Evolutionary conservation across 139 green algal species (phyloP), one percentile per base, ranked within the genome.

Genomic region (Auxenochlorella pyrenoidosa): DNA sequence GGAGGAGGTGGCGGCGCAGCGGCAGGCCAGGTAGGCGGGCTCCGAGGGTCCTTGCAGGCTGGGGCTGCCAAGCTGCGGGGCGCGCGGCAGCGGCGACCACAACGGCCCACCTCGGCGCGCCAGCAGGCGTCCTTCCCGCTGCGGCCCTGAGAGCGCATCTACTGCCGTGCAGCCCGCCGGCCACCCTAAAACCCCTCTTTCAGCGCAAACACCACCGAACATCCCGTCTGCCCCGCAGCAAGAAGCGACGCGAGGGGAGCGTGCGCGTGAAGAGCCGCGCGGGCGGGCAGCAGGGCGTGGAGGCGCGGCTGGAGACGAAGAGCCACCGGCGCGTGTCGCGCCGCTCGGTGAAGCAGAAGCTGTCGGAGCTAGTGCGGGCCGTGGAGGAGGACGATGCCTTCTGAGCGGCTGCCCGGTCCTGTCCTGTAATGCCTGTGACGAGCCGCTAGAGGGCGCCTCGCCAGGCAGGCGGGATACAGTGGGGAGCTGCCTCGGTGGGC

Each of bases 281-380:
- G 44, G 96, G 96, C 18, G 96, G 96, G 8, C 60, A 85, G 38
- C 58, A 91, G 44, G 88, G 90, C n/a, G 80, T 90, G 63, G 96
- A 99, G 86, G 96, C 92, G 0, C 91, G 93, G 73, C 91, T 99
- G 43, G 94, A 98, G 34, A 84, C 59, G 28, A 95, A 95, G 40
- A 94, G 85, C 72, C 94, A 98, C 80, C 86, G 96, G 4, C 66
- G 91, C 6, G 75, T 87, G 16, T 95, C 87, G 34, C 86, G 95
- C 22, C 70, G 89, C 30, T 86, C 90, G 34, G 88, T 92, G 18
- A 90, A 84, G 54, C 86, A 92, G 63, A 44, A 85, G 68, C 65
- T 90, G 41, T 51, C 82, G 26, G 86, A 90, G 38, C 43, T 90
- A 60, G 70, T 75, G n/a, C 71, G 63, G 43, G 87, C 83, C 30